Evolutionary conservation across 257 asterid genomes (phyloP).

Genomic region (Solanum lignicaule): DNA sequence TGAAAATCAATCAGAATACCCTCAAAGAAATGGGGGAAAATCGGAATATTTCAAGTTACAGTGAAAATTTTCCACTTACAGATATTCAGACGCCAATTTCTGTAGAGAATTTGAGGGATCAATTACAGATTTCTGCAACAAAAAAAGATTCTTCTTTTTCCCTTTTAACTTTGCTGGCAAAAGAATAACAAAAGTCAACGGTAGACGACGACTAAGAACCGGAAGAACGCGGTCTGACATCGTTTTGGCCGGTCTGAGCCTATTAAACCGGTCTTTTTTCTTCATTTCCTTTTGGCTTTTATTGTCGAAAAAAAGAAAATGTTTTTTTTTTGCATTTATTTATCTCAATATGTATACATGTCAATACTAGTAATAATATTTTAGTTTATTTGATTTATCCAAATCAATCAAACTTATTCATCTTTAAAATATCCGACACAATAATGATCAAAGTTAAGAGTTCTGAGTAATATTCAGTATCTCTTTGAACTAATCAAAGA

Average conservation of each 20-base stretch:
- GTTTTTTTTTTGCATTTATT: no score
- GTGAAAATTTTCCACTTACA: not conserved
- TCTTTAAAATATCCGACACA: no score
- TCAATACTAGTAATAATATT: no score
- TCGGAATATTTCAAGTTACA: not conserved
- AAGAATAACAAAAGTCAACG: not conserved
- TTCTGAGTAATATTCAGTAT: no score
- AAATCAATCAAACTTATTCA: no score
- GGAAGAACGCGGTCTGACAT: not conserved
- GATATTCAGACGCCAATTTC: not conserved
- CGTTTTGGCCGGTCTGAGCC: not conserved
- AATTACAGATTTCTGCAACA: not conserved
- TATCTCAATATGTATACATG: no score
- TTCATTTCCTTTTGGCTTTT: not conserved
- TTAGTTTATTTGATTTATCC: no score
- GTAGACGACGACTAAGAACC: not conserved
- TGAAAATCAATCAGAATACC: not conserved
- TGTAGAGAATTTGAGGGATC: not conserved
- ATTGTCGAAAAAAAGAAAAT: not conserved
- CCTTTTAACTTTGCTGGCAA: not conserved
- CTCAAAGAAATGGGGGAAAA: not conserved
- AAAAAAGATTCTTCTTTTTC: not conserved
- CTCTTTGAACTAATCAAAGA: no score
- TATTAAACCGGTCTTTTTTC: not conserved
- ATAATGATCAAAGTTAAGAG: no score